Evolutionary conservation across 805 yeast genomes (phyloP).

Genomic region (Schwanniomyces pseudopolymorphus): DNA sequence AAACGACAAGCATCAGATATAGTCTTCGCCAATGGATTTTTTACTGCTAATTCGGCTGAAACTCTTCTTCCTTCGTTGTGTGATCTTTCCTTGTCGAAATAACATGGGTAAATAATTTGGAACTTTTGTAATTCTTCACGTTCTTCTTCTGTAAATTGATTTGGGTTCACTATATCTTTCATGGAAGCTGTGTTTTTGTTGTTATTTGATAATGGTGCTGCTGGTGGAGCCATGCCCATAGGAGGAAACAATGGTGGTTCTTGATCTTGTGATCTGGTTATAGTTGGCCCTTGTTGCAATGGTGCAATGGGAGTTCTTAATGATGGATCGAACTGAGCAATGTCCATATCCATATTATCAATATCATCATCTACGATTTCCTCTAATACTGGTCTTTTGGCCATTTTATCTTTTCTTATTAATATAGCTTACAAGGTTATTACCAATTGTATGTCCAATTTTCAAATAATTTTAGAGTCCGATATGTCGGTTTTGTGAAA

Average conservation of each 20-base stretch:
- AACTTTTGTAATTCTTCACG: constrained; percentile 63
- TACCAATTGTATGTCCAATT: not conserved
- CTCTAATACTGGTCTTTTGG: constrained; percentile 66
- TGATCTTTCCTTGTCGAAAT: constrained; percentile 78
- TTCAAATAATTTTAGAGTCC: not conserved
- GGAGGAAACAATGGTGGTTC: constrained; percentile 24
- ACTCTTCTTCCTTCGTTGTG: constrained; percentile 86
- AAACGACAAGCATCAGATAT: constrained; percentile 68
- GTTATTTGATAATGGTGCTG: constrained; percentile 11
- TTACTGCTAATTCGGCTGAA: constrained; percentile 63
- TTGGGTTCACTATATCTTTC: constrained; percentile 30
- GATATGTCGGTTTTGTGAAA: not conserved
- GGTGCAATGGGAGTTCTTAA: constrained; percentile 73
- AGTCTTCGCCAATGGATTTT: constrained; percentile 83
- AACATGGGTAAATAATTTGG: constrained; percentile 86
- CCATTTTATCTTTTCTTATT: constrained; percentile 12
- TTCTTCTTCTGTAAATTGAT: constrained; percentile 51
- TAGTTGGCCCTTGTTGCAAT: constrained; percentile 52
- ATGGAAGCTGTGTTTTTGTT: constrained; percentile 11
- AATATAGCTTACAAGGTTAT: not conserved
- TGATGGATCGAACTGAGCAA: constrained; percentile 80
- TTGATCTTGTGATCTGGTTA: constrained; percentile 61
- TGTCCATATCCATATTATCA: constrained; percentile 90
- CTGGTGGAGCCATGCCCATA: constrained; percentile 10
- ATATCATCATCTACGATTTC: constrained; percentile 82